Evolutionary conservation across 2,329 filamentous ascomycete species (phyloP).

Genomic region (Calycina marina): DNA sequence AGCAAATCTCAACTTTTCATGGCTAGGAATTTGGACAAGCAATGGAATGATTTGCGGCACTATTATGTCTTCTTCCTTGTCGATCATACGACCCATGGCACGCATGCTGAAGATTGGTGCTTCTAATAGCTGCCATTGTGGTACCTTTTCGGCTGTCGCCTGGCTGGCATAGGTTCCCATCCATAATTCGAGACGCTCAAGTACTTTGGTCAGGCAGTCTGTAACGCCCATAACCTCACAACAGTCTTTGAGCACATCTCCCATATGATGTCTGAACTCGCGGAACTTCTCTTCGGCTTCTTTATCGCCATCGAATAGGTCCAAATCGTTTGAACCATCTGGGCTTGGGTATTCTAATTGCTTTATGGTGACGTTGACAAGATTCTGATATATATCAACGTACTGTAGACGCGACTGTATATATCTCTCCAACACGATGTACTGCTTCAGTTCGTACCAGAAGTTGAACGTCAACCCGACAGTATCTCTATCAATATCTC

Average conservation of each 20-base stretch:
- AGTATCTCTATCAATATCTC: constrained; percentile 79
- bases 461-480: constrained; percentile 92
- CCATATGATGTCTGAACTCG: constrained; percentile 93
- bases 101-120: constrained; percentile 90
- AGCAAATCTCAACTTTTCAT: constrained; percentile 96
- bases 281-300: constrained; percentile 95
- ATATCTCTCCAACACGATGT: constrained; percentile 81
- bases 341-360: constrained; percentile 78
- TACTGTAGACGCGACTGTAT: constrained; percentile 64
- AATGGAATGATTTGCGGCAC: constrained; percentile 85
- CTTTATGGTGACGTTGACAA: constrained; percentile 85
- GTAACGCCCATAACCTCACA: constrained; percentile 93
- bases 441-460: constrained; percentile 98
- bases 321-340: constrained; percentile 53
- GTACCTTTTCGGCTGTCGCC: constrained; percentile 59
- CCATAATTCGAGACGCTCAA: constrained; percentile 76
- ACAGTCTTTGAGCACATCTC: constrained; percentile 91
- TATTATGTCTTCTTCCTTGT: constrained; percentile 73
- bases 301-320: constrained; percentile 89
- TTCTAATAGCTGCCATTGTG: constrained; percentile 92
- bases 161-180: constrained; percentile 68
- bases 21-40: constrained; percentile 83
- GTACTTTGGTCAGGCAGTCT: constrained; percentile 80
- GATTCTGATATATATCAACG: constrained; percentile 68
- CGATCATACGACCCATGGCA: constrained; percentile 93